Percentiles rank a stretch among this genome's conserved stretches.
phyloP scores from a whole-genome alignment of 345 rosid species.

The Acer saccharum region DNA sequence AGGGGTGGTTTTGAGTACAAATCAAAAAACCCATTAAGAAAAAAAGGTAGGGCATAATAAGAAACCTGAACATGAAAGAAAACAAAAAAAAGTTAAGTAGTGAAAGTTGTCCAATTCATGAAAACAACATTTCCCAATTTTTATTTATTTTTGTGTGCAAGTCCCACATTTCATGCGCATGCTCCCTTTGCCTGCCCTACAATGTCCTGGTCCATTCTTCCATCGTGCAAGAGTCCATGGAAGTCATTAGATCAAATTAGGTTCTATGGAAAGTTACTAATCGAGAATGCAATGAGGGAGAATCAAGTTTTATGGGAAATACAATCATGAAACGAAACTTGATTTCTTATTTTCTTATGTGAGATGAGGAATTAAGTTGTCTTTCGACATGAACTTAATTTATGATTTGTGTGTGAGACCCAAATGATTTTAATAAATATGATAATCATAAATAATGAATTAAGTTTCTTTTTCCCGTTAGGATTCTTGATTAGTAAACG shows the following conservation, averaged over 20 bases:
- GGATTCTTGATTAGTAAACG: too few relatives aligned
- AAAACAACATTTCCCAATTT: constrained; percentile 3
- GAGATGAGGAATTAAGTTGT: too few relatives aligned
- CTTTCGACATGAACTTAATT: too few relatives aligned
- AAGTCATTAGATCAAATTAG: background rate
- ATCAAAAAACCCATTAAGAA: constrained; percentile 1
- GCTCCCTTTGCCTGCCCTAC: constrained; percentile 6
- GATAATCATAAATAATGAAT: too few relatives aligned
- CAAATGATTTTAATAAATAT: too few relatives aligned
- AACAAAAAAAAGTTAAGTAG: constrained; percentile 10
- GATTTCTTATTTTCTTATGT: too few relatives aligned
- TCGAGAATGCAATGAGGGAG: too few relatives aligned
- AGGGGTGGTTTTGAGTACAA: constrained; percentile 1
- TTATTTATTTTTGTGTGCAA: background rate
- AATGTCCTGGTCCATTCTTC: background rate
- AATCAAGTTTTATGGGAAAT: too few relatives aligned
- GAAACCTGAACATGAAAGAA: constrained; percentile 15
- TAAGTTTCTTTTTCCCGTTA: too few relatives aligned
- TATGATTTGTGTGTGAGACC: too few relatives aligned
- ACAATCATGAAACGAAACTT: too few relatives aligned
- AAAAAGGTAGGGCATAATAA: constrained; percentile 4
- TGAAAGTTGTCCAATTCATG: constrained; percentile 9
- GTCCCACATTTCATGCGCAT: constrained; percentile 35
- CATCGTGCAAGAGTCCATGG: background rate
- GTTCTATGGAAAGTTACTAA: too few relatives aligned